Base-by-base conservation (phyloP, 2,329 filamentous ascomycete species). In the Pyricularia grisea region DNA sequence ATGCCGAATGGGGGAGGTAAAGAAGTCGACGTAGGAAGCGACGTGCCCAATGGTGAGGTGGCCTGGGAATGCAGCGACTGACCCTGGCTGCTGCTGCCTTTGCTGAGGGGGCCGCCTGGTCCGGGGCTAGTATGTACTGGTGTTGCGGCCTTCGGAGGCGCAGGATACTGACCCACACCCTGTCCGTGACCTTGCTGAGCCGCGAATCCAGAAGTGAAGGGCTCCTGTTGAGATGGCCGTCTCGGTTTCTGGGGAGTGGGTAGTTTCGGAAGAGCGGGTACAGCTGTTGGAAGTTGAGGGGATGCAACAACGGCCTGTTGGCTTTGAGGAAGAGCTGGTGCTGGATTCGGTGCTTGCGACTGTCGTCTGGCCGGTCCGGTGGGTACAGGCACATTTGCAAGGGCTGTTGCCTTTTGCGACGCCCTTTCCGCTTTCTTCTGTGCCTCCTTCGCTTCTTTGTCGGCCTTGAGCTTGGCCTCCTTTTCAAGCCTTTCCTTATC, bases 231-330 rank as follows among this genome's bases (percentile, higher is more conserved):
- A 10, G 93, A 95, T 65, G 87, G 81, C 71, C 94, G 92, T 69
- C 92, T 89, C 55, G 89, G 86, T 71, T 91, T 90, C 72, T 88
- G 90, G 10, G 93, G 92, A 14, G 92, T 94, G 5, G 93, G 89
- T 25, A 90, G 89, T 77, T 97, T 97, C 14, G 93, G 89, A 65
- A 97, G 80, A 30, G 88, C 90, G 9, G 95, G 94, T 42, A 92
- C 95, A 11, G 92, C 91, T 71, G 92, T 84, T 31, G 90, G 82
- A 67, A 94, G 86, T 76, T 93, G 92, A 9, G 94, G 94, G 20
- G 94, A 97, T 66, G 88, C 87, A 72, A 90, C 85, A 70, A 81
- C 84, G 36, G 86, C 82, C 68, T 85, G 78, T 65, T 86, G 83
- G 72, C 90, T 89, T 68, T 88, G 84, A 72, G 88, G 88, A 72